Base-by-base conservation (phyloP, 1,284 basidiomycete genomes). In the Leccinum fuscescens region DNA sequence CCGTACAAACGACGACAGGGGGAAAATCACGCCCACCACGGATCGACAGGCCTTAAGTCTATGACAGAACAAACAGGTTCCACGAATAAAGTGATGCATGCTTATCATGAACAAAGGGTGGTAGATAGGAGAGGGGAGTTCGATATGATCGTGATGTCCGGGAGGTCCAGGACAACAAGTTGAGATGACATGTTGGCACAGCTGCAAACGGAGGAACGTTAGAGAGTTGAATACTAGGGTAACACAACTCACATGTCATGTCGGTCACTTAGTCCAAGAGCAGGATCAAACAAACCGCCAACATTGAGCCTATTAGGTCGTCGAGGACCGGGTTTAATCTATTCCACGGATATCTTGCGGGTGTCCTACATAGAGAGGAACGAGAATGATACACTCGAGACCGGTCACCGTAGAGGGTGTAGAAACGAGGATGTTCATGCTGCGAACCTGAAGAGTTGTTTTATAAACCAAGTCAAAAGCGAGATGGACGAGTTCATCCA, bases 71-170 rank as follows among this genome's bases (percentile, higher is more conserved):
- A 97, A 79, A 79, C 97, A 99, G n/a, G 88, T 90, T 49, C 89
- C 90, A 57, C 95, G 88, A 14, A 76, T 90, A 96, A n/a, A n/a
- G n/a, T n/a, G n/a, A n/a, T n/a, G n/a, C 81, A 93, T 90, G 71
- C 97, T 94, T 54, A 83, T 83, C 89, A 99, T 95, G 78, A 98
- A 99, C 31, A 99, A 80, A 0, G 97, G 97, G 73, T 99, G 96
- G 74, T 93, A 99, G 12, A 99, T 93, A 27, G 97, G 95, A 20
- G 92, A 85, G 9, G 97, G 94, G 6, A 99, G 86, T 68, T 98
- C 95, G 66, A 99, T 96, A 77, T 99, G 97, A n/a, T 97, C 97
- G 79, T 93, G 99, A 77, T 99, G 97, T 6, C 97, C 97, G 0
- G 97, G 96, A n/a, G n/a, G n/a, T n/a, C n/a, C n/a, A n/a, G n/a